Conservation (phyloP, 345 rosid species). For the Populus alba region DNA sequence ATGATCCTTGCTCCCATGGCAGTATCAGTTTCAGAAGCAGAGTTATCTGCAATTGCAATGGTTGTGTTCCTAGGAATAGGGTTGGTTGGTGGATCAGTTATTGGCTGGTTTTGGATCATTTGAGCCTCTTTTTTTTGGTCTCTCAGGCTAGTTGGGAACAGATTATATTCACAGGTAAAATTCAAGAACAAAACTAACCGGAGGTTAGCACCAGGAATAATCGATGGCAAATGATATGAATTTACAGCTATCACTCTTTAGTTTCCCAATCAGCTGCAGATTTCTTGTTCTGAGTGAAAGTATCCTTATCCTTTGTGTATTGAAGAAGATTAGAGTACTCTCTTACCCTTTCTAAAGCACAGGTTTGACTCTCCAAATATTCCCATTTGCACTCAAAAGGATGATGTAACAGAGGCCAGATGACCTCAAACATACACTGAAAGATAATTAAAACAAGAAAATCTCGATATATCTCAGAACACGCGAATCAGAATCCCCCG, state of each 20-base stretch:
- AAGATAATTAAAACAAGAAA: background rate
- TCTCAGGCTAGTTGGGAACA: background rate
- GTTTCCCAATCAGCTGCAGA: background rate
- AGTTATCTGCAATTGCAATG: conserved; percentile 73
- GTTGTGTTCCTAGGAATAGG: conserved; percentile 73
- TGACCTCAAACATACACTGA: background rate
- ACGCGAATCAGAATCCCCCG: background rate
- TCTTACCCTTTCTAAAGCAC: no score
- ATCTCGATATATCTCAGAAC: background rate
- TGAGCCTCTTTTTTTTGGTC: conserved; percentile 10
- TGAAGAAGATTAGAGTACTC: background rate
- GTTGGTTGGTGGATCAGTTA: conserved; percentile 68
- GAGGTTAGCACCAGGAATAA: background rate
- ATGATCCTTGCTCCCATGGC: conserved; percentile 81
- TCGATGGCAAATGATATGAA: background rate
- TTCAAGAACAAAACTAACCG: background rate
- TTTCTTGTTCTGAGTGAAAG: background rate
- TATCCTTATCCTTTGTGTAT: background rate
- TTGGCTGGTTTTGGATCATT: conserved; percentile 86
- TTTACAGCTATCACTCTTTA: background rate
- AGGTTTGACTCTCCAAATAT: background rate
- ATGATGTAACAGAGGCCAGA: background rate
- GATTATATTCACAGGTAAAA: background rate
- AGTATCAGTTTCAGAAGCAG: conserved; percentile 67
- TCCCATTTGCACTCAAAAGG: background rate